Evolutionary conservation across 139 green algal species (phyloP).

Genomic region (Cymbomonas tetramitiformis): DNA sequence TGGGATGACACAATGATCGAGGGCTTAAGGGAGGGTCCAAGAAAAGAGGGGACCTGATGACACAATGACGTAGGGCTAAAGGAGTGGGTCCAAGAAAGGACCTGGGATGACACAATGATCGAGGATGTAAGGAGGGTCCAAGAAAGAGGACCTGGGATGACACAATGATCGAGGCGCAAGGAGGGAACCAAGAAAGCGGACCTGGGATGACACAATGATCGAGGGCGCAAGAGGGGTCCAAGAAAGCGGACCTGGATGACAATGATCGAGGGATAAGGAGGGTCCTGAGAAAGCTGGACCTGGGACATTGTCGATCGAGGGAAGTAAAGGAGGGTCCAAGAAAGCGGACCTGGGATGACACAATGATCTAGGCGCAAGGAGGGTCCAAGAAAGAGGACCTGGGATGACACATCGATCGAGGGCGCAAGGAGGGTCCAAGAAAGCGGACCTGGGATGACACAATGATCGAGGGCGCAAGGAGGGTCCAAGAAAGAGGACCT

Average conservation of each 20-base stretch:
- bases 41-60: no score
- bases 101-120: slow-evolving; percentile 45
- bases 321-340: no score
- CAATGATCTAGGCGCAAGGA: slow-evolving; percentile 27
- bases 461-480: slow-evolving; percentile 24
- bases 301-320: slow-evolving; percentile 42
- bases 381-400: slow-evolving; percentile 56
- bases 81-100: no score
- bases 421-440: no score
- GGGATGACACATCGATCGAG: slow-evolving; percentile 44
- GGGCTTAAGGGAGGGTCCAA: no score
- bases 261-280: slow-evolving; percentile 86
- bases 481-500: no score
- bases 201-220: no score
- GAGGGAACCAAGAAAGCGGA: no score
- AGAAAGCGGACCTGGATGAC: slow-evolving; percentile 33
- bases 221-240: slow-evolving; percentile 16
- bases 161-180: slow-evolving; percentile 33
- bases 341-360: slow-evolving; percentile 55
- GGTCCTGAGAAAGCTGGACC: no score
- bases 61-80: slow-evolving; percentile 38
- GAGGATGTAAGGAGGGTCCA: slow-evolving; percentile 18
- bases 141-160: slow-evolving; percentile 54
- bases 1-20: slow-evolving; percentile 70
- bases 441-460: slow-evolving; percentile 59